A percentile compares a stretch with the other conserved stretches of the same genome.
Evolutionary conservation across 1,284 basidiomycete genomes (phyloP).

Genomic region (Sphaerobolus stellatus): DNA sequence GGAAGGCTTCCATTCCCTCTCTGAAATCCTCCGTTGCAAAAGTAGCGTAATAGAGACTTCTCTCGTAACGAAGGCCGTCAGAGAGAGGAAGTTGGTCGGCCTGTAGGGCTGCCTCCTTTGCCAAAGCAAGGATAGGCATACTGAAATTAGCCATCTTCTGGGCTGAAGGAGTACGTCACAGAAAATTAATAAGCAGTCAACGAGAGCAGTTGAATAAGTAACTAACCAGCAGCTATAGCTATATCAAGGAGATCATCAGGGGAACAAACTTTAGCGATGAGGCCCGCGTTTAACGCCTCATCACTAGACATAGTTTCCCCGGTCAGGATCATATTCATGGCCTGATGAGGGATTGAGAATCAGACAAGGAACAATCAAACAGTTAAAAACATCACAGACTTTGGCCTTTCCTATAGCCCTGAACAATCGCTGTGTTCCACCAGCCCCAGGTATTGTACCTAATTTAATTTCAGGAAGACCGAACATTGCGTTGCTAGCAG

Average conservation of each 20-base stretch:
- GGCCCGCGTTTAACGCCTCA: constrained; percentile 47
- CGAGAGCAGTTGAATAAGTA: background rate
- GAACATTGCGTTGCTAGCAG: constrained; percentile 57
- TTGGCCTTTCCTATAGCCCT: constrained; percentile 62
- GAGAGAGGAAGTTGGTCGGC: constrained; percentile 56
- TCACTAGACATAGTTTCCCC: constrained; percentile 52
- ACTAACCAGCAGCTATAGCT: constrained; percentile 26
- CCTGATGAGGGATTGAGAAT: constrained; percentile 26
- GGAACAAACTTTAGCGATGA: constrained; percentile 33
- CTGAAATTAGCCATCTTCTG: constrained; percentile 31
- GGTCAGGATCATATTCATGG: constrained; percentile 70
- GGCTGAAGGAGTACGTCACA: constrained; percentile 18
- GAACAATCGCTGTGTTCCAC: constrained; percentile 58
- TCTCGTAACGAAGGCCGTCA: constrained; percentile 59
- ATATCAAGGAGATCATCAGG: constrained; percentile 24
- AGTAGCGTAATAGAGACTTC: constrained; percentile 62
- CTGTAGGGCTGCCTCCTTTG: constrained; percentile 61
- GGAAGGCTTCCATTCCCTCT: constrained; percentile 65
- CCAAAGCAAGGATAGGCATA: constrained; percentile 33
- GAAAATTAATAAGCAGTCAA: background rate
- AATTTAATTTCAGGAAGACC: constrained; percentile 54
- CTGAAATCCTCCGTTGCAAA: constrained; percentile 69
- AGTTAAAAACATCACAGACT: constrained; percentile 24
- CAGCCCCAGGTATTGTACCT: constrained; percentile 8
- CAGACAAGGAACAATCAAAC: background rate